These are phyloP conservation scores for Ceratonia siliqua DNA, from an alignment of 306 rosid genomes.

Conservation along the genomic window DNA sequence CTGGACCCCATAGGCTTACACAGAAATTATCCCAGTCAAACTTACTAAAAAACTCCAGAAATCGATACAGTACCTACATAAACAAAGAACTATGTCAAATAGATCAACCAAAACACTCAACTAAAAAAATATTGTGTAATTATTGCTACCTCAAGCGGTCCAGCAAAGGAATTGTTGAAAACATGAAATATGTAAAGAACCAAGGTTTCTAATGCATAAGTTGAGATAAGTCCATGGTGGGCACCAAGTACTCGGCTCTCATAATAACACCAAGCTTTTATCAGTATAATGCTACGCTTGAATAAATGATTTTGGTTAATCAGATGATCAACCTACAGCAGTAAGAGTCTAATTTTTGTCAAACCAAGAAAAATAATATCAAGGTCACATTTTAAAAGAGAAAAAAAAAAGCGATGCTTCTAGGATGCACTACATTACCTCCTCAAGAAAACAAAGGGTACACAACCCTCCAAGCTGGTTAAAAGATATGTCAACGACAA, in stretches of 20 bases:
- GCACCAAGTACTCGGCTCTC: conserved; percentile 99
- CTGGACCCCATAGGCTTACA: conserved; percentile 98
- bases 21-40: conserved; percentile 99
- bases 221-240: conserved; percentile 98
- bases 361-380: conserved; percentile 19
- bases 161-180: conserved; percentile 89
- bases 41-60: conserved; percentile 94
- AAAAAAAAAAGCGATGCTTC: conserved; percentile 15
- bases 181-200: conserved; percentile 98
- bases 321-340: conserved; percentile 79
- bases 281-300: conserved; percentile 96
- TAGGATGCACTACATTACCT: conserved; percentile 58
- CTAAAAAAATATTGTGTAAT: conserved; percentile 26
- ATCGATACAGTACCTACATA: conserved; percentile 86
- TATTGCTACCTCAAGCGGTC: conserved; percentile 90
- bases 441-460: conserved; percentile 97
- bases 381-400: conserved; percentile 13
- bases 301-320: conserved; percentile 87
- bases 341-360: conserved; percentile 35
- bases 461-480: conserved; percentile 98
- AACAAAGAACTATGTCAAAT: conserved; percentile 26
- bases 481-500: conserved; percentile 97
- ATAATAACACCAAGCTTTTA: conserved; percentile 99
- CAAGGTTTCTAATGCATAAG: conserved; percentile 96
- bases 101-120: conserved; percentile 27